Evolutionary conservation across 441 rosid genomes (phyloP), one percentile per base, ranked within the genome.

Genomic region (Adansonia grandidieri): DNA sequence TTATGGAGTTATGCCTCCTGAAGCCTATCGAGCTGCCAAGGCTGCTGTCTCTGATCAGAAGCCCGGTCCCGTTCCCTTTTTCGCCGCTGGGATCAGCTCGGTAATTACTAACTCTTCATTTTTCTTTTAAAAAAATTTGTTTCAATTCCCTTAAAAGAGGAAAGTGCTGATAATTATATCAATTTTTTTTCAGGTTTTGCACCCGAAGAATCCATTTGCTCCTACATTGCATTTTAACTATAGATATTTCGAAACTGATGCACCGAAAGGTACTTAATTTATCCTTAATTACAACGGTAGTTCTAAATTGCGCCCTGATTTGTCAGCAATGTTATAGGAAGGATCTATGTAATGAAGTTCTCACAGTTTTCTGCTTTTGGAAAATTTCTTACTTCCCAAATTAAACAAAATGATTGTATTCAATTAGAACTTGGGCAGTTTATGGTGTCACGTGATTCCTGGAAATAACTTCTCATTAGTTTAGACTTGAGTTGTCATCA

Each of bases 1-100:
- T 44, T 96, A 96, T 15, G 99, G 98, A 0, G 88, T 91, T n/a
- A 94, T 96, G 99, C 99, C 99, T 24, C 99, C 99, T 28, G 99
- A 96, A 82, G 98, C 99, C 57, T 96, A 96, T 28, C 77, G 98
- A 78, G 99, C 99, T 71, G 99, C 99, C 24, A 92, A 91, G 83
- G 93, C 89, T 56, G 84, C 91, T 5, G 78, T 92, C 42, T 57
- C 89, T 0, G 97, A 91, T 74, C 91, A 87, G 76, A 96, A 93
- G 82, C 91, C 95, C 0, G 98, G 96, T 9, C 98, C 98, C 0
- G 15, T 96, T 63, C 97, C 98, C 0, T 94, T 96, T 82, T 96
- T 96, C 70, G 99, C 99, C 6, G 98, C 99, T 0, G 99, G 99
- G 22, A 87, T 96, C 61, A 94, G 99, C 91, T 94, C 99, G 65